Evolutionary conservation across 768 basidiomycete genomes (phyloP).

Genomic region (Epithele typhae): DNA sequence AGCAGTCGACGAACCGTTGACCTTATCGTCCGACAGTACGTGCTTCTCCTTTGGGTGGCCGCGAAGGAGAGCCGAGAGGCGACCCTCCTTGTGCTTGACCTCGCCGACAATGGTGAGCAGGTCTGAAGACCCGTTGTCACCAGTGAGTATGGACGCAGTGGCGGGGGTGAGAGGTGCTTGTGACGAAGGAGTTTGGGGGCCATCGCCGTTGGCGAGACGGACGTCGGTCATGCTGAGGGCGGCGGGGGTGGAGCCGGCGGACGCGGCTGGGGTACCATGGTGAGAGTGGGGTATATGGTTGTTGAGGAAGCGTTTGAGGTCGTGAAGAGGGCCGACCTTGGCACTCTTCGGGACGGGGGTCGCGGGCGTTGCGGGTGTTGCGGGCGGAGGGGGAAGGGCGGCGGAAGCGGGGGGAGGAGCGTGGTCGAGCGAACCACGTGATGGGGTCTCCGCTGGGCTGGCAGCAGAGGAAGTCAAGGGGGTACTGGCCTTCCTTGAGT

Average conservation of each 20-base stretch:
- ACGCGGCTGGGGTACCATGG: constrained; percentile 19
- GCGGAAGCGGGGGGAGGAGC: constrained; percentile 8
- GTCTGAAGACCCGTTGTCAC: constrained; percentile 10
- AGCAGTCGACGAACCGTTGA: constrained; percentile 4
- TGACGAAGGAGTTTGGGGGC: constrained; percentile 32
- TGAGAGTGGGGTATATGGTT: constrained; percentile 71
- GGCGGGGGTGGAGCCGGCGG: constrained; percentile 20
- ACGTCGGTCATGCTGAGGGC: constrained; percentile 31
- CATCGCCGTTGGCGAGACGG: constrained; percentile 20
- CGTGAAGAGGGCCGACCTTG: constrained; percentile 72
- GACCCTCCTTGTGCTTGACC: constrained; percentile 20
- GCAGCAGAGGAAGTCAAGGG: constrained; percentile 12
- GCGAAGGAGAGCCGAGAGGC: constrained; percentile 31
- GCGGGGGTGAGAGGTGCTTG: constrained; percentile 24
- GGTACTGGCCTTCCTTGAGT: constrained; percentile 16
- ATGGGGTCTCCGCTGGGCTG: constrained; percentile 10
- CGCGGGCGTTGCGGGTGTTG: not conserved
- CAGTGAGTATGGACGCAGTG: constrained; percentile 6
- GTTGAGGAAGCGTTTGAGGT: constrained; percentile 93
- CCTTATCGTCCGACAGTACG: constrained; percentile 24
- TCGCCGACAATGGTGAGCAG: constrained; percentile 12
- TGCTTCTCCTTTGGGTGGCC: constrained; percentile 27
- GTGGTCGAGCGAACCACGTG: constrained; percentile 10
- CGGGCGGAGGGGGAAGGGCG: not conserved
- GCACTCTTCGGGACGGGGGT: constrained; percentile 18